phyloP scores from a whole-genome alignment of 1,284 basidiomycete species.

The Retiboletus flavoniger region DNA sequence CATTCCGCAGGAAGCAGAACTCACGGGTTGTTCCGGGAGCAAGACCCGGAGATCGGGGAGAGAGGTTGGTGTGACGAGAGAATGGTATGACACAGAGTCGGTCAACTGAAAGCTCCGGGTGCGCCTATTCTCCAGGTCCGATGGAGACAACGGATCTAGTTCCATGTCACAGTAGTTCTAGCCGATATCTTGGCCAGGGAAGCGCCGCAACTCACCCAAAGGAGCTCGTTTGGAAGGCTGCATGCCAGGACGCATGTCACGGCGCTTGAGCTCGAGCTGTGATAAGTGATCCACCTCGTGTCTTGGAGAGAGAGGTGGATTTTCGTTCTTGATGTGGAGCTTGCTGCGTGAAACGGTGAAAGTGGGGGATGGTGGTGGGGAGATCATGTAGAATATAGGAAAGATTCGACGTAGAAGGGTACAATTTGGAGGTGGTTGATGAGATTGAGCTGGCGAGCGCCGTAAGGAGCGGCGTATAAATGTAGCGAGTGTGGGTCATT shows the following conservation, averaged over 20 bases:
- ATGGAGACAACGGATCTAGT: conserved; percentile 31
- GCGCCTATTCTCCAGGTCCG: conserved; percentile 20
- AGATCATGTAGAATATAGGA: conserved; percentile 26
- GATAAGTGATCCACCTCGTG: conserved; percentile 17
- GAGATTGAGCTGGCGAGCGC: conserved; percentile 16
- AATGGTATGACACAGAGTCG: conserved; percentile 9
- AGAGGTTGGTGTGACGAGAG: conserved; percentile 8
- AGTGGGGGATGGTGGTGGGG: conserved; percentile 6
- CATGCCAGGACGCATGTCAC: conserved; percentile 14
- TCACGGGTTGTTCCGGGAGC: conserved; percentile 12
- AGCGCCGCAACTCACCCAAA: conserved; percentile 26
- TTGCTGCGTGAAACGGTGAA: conserved; percentile 6
- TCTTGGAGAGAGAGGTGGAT: conserved; percentile 22
- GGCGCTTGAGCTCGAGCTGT: conserved; percentile 21
- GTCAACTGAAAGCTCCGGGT: conserved; percentile 2
- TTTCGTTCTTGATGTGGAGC: conserved; percentile 11
- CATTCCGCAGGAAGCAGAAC: conserved; percentile 7
- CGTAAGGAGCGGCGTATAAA: conserved; percentile 25
- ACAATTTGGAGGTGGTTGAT: conserved; percentile 11
- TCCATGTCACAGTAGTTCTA: conserved; percentile 1
- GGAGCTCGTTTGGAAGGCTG: conserved; percentile 19
- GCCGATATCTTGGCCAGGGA: background rate
- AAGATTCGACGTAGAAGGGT: conserved; percentile 1
- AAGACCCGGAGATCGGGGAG: conserved; percentile 17
- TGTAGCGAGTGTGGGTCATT: conserved; percentile 20